Conservation (phyloP, 2,329 filamentous ascomycete genomes). For the Talaromyces sp. region DNA sequence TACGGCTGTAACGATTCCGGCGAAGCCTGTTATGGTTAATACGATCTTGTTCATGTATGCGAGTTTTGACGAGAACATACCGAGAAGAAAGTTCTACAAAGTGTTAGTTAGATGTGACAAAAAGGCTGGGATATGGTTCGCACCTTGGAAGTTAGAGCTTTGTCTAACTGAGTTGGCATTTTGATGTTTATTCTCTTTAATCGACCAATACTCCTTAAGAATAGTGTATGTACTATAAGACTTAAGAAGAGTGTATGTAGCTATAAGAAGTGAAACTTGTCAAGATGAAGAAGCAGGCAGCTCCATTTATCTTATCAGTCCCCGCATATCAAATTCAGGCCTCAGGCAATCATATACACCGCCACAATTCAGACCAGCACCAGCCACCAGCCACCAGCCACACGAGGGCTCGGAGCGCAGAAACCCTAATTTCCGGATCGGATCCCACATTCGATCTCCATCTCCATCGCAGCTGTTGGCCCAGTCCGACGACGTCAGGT, state of each 20-base stretch:
- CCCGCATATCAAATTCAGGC: not conserved
- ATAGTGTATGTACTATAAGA: too few relatives aligned
- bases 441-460: slow-evolving; percentile 13
- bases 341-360: slow-evolving; percentile 7
- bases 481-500: slow-evolving; percentile 14
- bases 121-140: slow-evolving; percentile 20
- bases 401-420: slow-evolving; percentile 16
- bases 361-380: not conserved
- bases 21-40: slow-evolving; percentile 57
- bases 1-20: slow-evolving; percentile 73
- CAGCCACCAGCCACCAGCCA: slow-evolving; percentile 8
- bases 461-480: not conserved
- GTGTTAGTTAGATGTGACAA: slow-evolving; percentile 15
- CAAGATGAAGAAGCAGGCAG: not conserved
- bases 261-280: not conserved
- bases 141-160: slow-evolving; percentile 65
- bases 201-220: not conserved
- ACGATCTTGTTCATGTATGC: not conserved
- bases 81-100: slow-evolving; percentile 62
- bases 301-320: not conserved
- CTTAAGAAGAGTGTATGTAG: too few relatives aligned
- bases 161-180: slow-evolving; percentile 67
- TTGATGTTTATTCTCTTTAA: not conserved
- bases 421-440: slow-evolving; percentile 25
- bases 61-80: slow-evolving; percentile 40